phyloP scores from a whole-genome alignment of 2,329 filamentous ascomycete species.

The Xylariaceae sp. region DNA sequence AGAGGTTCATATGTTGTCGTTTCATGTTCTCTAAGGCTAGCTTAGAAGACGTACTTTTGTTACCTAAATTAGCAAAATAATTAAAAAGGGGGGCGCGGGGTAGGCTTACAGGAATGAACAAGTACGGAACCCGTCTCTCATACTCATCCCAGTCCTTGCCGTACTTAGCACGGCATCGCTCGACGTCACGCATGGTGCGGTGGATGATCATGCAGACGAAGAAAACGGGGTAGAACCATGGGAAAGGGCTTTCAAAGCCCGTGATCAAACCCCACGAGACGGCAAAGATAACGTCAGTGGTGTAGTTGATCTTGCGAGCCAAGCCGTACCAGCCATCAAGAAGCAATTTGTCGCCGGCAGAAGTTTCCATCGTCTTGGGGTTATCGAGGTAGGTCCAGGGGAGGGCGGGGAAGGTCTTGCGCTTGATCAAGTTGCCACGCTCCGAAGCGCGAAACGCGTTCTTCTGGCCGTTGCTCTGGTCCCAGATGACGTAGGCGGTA shows the following conservation, averaged over 20 bases:
- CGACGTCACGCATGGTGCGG: constrained; percentile 70
- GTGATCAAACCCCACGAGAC: constrained; percentile 50
- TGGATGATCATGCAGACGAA: constrained; percentile 78
- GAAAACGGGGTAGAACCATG: constrained; percentile 86
- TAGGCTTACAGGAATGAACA: constrained; percentile 59
- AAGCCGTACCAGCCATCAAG: constrained; percentile 80
- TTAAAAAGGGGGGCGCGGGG: not conserved
- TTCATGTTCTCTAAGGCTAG: constrained; percentile 5
- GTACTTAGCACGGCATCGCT: constrained; percentile 73
- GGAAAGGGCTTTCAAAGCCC: constrained; percentile 65
- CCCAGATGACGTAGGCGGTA: constrained; percentile 87
- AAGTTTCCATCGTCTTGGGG: constrained; percentile 71
- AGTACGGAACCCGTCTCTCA: constrained; percentile 71
- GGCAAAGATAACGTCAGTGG: constrained; percentile 47
- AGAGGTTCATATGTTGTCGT: too few relatives aligned
- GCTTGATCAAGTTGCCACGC: constrained; percentile 64
- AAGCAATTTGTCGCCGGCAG: constrained; percentile 71
- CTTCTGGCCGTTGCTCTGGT: constrained; percentile 89
- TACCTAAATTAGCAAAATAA: not conserved
- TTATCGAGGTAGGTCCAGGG: constrained; percentile 82
- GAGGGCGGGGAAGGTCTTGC: constrained; percentile 84
- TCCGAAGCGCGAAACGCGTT: constrained; percentile 83
- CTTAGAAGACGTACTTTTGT: constrained; percentile 17
- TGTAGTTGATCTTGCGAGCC: constrained; percentile 61
- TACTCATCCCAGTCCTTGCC: constrained; percentile 80